Percentiles rank a stretch among this genome's conserved stretches.
Evolutionary conservation across 78 protist genomes (phyloP).

Genomic region (slime mould (Dictyostelium discoideum)): dicty_2.7 NC_007089.4:4121001-4121500

Average conservation of each 20-base stretch:
- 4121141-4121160: conserved; percentile 78
- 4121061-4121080: conserved; percentile 27
- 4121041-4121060: conserved; percentile 40
- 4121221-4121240: background rate
- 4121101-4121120: conserved; percentile 17
- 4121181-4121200: conserved; percentile 86
- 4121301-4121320: conserved; percentile 87
- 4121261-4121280: too few species aligned
- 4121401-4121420: conserved; percentile 66
- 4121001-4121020: background rate
- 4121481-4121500: conserved; percentile 74
- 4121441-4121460: conserved; percentile 63
- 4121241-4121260: too few species aligned
- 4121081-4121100: conserved; percentile 56
- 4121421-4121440: conserved; percentile 69
- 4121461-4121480: conserved; percentile 57
- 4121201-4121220: conserved; percentile 67
- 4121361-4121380: conserved; percentile 81
- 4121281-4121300: conserved; percentile 38
- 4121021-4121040: conserved; percentile 40
- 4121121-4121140: conserved; percentile 51
- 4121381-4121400: conserved; percentile 40
- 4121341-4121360: conserved; percentile 53
- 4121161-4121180: conserved; percentile 86
- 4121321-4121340: conserved; percentile 81